Base-by-base conservation (phyloP, 106 monocot species). In the Ottelia alismoides region DNA sequence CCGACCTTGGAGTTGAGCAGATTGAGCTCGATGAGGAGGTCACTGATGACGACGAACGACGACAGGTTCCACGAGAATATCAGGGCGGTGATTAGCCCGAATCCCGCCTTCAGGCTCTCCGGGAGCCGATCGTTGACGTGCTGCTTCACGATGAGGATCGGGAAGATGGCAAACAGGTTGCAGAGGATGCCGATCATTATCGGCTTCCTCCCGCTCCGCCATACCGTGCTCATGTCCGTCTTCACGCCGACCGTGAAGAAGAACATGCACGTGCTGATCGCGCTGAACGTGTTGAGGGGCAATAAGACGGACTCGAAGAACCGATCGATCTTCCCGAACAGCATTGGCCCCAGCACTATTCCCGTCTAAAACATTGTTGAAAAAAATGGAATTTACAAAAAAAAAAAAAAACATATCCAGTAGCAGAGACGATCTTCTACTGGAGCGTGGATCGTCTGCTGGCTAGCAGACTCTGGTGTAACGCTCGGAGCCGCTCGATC, bases 1-100 rank as follows among this genome's bases (percentile, higher is more conserved):
- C 62, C 62, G 30, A 63, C 12, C 31, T 51, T 51, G 30, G 62
- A 63, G 17, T 51, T 63, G 23, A 63, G 62, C 9, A 63, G 62
- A 22, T 32, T 20, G 22, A 63, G 50, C 31, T 63, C 62, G 32
- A 30, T 6, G 30, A 63, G 62, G 22, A 51, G 28, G 24, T 4
- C 30, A 23, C 30, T 9, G 51, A 63, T 12, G 51, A 51, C 51
- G 32, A 48, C 19, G 51, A 32, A 51, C 14, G 62, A 51, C 9
- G 62, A 25, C 11, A 51, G 19, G 24, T 30, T 17, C 62, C 62
- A 63, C 3, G 22, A 18, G 3, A 25, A 4, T 10, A 35, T 1
- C 17, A 52, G 22, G 24, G 11, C 24, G 11, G 9, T 20, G 31
- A 25, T 16, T n/a, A 63, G 6, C n/a, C 14, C 25, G 27, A n/a